Evolutionary conservation across 73 alveolate genomes (phyloP).

Genomic region (Paramecium pentaurelia): DNA sequence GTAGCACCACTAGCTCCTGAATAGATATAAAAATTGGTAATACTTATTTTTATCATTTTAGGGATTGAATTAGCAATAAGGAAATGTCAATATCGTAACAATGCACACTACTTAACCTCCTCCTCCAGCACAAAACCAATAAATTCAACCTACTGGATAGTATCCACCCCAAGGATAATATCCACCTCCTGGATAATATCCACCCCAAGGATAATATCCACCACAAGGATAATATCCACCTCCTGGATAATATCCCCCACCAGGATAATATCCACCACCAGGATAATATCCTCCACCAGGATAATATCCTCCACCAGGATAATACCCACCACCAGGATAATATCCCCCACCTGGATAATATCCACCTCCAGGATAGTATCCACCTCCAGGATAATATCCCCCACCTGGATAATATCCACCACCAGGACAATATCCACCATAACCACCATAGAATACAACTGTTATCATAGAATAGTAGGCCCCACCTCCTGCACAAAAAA

Average conservation of each 20-base stretch:
- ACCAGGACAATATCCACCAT: background rate
- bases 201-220: background rate
- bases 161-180: background rate
- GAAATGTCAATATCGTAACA: background rate
- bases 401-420: conserved; percentile 11
- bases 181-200: conserved; percentile 26
- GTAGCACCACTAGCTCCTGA: background rate
- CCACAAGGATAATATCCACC: background rate
- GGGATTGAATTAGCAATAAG: background rate
- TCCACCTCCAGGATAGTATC: background rate
- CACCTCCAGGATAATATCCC: background rate
- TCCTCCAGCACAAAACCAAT: background rate
- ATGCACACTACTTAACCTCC: background rate
- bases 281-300: background rate
- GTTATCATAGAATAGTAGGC: background rate
- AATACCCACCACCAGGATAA: background rate
- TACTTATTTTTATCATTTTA: background rate
- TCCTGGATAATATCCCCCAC: background rate
- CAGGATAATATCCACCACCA: background rate
- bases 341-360: background rate
- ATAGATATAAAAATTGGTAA: background rate
- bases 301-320: background rate
- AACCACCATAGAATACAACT: background rate
- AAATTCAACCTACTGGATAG: background rate
- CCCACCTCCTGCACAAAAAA: background rate